Evolutionary conservation across 2,329 filamentous ascomycete species (phyloP).

Genomic region (Curvularia sp.): DNA sequence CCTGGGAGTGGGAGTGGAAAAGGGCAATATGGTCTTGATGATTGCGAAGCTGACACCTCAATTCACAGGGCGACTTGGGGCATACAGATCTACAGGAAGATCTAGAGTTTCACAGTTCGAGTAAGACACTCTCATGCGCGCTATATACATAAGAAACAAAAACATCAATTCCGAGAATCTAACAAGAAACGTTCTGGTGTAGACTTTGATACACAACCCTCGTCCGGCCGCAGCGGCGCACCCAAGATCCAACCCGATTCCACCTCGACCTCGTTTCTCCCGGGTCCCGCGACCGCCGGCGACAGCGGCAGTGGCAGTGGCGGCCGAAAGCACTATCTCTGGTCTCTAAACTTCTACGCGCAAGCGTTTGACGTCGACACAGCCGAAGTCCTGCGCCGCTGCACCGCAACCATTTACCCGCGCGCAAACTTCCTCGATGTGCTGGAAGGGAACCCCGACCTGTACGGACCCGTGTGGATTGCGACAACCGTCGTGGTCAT

Average conservation of each 20-base stretch:
- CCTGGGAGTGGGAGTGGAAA: background rate
- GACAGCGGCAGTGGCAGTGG: conserved; percentile 28
- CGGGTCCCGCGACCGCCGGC: conserved; percentile 33
- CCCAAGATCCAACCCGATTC: conserved; percentile 56
- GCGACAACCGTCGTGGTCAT: conserved; percentile 97
- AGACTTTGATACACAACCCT: conserved; percentile 72
- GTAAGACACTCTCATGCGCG: conserved; percentile 51
- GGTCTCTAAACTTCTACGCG: conserved; percentile 91
- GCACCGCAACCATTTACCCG: conserved; percentile 87
- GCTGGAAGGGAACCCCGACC: conserved; percentile 92
- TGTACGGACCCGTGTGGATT: conserved; percentile 99
- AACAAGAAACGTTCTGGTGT: conserved; percentile 4
- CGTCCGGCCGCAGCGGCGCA: conserved; percentile 48
- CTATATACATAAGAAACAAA: background rate
- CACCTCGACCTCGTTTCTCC: conserved; percentile 49
- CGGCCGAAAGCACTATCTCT: conserved; percentile 80
- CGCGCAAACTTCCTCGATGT: conserved; percentile 96
- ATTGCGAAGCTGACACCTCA: background rate
- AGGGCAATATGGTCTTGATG: background rate
- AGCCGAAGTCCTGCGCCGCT: conserved; percentile 83
- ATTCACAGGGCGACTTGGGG: conserved; percentile 84
- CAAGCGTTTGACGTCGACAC: conserved; percentile 99
- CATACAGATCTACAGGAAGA: conserved; percentile 98
- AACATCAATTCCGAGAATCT: background rate
- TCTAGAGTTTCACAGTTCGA: conserved; percentile 96